Evolutionary conservation across 192 early-diverging fungal species (phyloP).

Genomic region (Entrophospora sp.): DNA sequence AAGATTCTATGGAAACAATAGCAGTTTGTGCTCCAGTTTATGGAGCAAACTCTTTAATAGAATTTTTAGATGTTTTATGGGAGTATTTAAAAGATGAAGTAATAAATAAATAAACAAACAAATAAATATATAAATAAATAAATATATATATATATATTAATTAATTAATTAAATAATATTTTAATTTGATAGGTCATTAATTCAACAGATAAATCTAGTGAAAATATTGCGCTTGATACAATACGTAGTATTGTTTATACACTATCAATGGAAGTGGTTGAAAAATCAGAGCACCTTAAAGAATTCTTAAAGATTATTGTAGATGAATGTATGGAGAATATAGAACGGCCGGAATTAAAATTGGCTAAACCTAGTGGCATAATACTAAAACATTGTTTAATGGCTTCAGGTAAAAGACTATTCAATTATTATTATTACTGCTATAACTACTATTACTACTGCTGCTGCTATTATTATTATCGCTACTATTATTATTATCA

Average conservation of each 20-base stretch:
- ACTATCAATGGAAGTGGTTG: constrained; percentile 44
- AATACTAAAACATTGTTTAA: constrained; percentile 54
- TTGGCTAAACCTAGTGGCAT: constrained; percentile 56
- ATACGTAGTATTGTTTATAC: constrained; percentile 55
- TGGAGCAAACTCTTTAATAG: constrained; percentile 53
- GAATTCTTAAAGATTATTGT: constrained; percentile 42
- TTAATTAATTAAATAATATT: constrained; percentile 10
- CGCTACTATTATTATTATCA: too few species aligned
- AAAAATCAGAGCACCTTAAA: constrained; percentile 37
- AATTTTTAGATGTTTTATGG: constrained; percentile 65
- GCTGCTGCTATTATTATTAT: too few species aligned
- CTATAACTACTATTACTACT: too few species aligned
- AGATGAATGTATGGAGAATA: constrained; percentile 47
- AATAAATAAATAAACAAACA: too few species aligned
- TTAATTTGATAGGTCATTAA: constrained; percentile 60
- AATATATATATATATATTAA: too few species aligned
- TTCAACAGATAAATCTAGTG: constrained; percentile 60
- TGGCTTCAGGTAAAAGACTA: constrained; percentile 50
- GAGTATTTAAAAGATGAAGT: constrained; percentile 65
- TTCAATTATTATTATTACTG: too few species aligned
- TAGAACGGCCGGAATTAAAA: constrained; percentile 58
- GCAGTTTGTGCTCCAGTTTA: constrained; percentile 71
- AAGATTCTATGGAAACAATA: constrained; percentile 88
- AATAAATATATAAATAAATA: too few species aligned
- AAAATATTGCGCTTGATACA: constrained; percentile 55